Evolutionary conservation across 176 grass and related monocot species (phyloP), one percentile per base, ranked within the genome.

Genomic region (Themeda triandra): DNA sequence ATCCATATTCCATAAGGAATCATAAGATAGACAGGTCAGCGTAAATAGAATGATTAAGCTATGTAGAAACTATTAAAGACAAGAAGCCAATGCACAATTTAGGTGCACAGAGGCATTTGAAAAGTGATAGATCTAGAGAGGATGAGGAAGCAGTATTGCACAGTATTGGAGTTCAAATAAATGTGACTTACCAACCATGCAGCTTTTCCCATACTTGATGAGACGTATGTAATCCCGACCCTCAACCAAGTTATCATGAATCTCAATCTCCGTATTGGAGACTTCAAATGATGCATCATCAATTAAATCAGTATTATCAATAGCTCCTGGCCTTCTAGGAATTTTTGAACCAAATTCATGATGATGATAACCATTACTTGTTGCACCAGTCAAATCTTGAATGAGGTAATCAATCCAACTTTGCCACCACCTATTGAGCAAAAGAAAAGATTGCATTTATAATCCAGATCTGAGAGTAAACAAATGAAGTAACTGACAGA

Each of bases 201-300:
- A 99, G 82, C 49, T 89, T 99, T 80, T 96, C 88, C 96, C 96
- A 99, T 45, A 99, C 93, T 83, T 86, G 83, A 80, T 91, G 96
- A 36, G 96, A 99, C n/a, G 77, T 87, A 99, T 96, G 86, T 99
- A 99, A 80, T 99, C 91, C 78, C 96, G 91, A 24, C 96, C 96
- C 87, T 99, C 96, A 32, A 96, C 89, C 70, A 99, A 85, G 69
- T 93, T 94, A 78, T 96, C 93, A 86, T 96, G 96, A 71, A 99
- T 89, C 70, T 99, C 96, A 88, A 96, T 92, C 87, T 99, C 88
- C 41, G 92, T 92, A 81, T 92, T 90, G 36, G 89, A 94, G 72
- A 94, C 83, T 88, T 96, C 93, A 88, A 82, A 82, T 83, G 91
- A 71, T 6, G 80, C 73, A 32, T 99, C 93, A 58, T 94, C 90